Percentiles rank a stretch among this genome's conserved stretches.
Conservation (phyloP, 306 rosid species). For the Vigna trinervia region DNA sequence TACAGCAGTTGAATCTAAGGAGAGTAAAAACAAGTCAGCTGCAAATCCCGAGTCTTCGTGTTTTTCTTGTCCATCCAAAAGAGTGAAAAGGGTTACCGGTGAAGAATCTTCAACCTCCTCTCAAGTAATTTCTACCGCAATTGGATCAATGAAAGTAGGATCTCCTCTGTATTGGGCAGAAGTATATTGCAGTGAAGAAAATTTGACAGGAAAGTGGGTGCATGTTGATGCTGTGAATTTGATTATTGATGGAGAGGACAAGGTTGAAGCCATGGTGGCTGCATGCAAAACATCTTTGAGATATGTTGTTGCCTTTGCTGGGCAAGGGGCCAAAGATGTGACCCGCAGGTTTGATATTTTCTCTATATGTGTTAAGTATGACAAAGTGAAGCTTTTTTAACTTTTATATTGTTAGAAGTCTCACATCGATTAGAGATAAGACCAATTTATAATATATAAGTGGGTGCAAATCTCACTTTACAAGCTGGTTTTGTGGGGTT, state of each 20-base stretch:
- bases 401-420: neutral
- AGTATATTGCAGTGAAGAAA: slow-evolving; percentile 86
- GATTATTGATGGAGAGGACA: slow-evolving; percentile 85
- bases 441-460: too few relatives aligned
- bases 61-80: slow-evolving; percentile 54
- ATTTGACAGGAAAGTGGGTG: slow-evolving; percentile 95
- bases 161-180: slow-evolving; percentile 96
- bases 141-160: slow-evolving; percentile 84
- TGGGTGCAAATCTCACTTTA: too few relatives aligned
- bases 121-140: slow-evolving; percentile 72
- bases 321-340: slow-evolving; percentile 96
- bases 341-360: slow-evolving; percentile 80
- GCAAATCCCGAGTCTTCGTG: slow-evolving; percentile 43
- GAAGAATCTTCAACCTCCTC: slow-evolving; percentile 63
- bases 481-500: too few relatives aligned
- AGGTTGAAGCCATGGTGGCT: slow-evolving; percentile 84
- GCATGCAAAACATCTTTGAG: slow-evolving; percentile 87
- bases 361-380: slow-evolving; percentile 29
- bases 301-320: slow-evolving; percentile 94
- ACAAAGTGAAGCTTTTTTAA: slow-evolving; percentile 19
- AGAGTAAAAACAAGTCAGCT: slow-evolving; percentile 50
- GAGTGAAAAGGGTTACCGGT: slow-evolving; percentile 56
- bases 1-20: slow-evolving; percentile 53
- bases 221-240: slow-evolving; percentile 85
- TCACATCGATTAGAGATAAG: too few relatives aligned